A percentile compares a stretch with the other conserved stretches of the same genome.
Evolutionary conservation across 2,329 filamentous ascomycete species (phyloP).

Genomic region (Paracamarosporium sp.): DNA sequence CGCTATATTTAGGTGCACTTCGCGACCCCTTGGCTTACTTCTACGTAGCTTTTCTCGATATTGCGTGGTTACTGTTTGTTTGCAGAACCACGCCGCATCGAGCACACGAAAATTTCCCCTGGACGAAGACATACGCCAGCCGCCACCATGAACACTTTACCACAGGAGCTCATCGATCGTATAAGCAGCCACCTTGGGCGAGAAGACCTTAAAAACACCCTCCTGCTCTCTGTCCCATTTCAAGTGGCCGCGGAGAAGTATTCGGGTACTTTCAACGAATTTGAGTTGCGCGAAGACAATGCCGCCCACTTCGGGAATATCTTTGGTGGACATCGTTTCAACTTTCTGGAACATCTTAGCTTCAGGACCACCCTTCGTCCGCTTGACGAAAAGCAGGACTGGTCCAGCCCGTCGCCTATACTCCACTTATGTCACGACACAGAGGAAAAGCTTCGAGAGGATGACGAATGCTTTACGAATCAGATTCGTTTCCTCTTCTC

Average conservation of each 20-base stretch:
- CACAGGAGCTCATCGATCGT: conserved; percentile 23
- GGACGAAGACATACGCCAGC: too few species aligned
- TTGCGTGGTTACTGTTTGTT: too few species aligned
- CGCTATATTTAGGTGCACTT: too few species aligned
- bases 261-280: conserved; percentile 15
- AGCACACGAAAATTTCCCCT: too few species aligned
- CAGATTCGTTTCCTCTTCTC: not conserved
- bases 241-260: conserved; percentile 17
- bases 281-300: conserved; percentile 11
- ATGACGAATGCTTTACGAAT: not conserved
- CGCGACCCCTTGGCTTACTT: too few species aligned
- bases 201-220: conserved; percentile 21
- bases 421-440: not conserved
- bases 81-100: too few species aligned
- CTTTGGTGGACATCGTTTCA: conserved; percentile 15
- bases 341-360: conserved; percentile 14
- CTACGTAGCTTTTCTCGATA: too few species aligned
- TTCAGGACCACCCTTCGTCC: conserved; percentile 10
- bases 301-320: conserved; percentile 11
- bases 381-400: not conserved
- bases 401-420: not conserved
- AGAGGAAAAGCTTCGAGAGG: not conserved
- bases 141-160: conserved; percentile 21
- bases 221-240: conserved; percentile 15
- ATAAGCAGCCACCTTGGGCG: conserved; percentile 18